Percentiles rank a stretch among this genome's conserved stretches.
These are phyloP conservation scores for Nemania sp. DNA, from an alignment of 2,329 filamentous ascomycete genomes.

Conservation along the genomic window DNA sequence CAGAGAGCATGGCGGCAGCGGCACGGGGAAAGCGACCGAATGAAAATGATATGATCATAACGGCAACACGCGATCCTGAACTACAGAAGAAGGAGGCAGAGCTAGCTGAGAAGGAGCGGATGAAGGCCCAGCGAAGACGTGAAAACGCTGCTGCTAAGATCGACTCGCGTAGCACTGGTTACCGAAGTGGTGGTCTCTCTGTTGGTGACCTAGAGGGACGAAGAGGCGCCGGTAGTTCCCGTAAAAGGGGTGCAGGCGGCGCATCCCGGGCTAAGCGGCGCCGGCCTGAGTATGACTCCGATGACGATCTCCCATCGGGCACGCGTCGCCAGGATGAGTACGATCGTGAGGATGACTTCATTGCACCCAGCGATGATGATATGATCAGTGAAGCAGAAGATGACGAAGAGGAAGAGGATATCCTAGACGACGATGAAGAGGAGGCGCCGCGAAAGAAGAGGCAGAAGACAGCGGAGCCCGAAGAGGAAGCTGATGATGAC, in stretches of 20 bases:
- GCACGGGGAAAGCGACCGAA: conserved; percentile 66
- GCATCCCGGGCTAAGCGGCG: conserved; percentile 64
- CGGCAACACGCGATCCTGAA: conserved; percentile 79
- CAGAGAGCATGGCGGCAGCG: conserved; percentile 74
- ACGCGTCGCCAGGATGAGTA: conserved; percentile 77
- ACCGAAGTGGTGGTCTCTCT: conserved; percentile 69
- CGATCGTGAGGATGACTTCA: conserved; percentile 82
- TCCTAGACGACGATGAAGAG: conserved; percentile 63
- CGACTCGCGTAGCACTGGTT: conserved; percentile 66
- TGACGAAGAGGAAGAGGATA: conserved; percentile 72
- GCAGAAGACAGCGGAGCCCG: conserved; percentile 63
- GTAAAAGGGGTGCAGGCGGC: conserved; percentile 66
- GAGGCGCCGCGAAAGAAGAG: conserved; percentile 61
- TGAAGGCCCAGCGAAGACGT: conserved; percentile 72
- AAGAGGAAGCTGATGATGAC: conserved; percentile 63
- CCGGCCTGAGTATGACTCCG: conserved; percentile 78
- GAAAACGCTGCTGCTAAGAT: conserved; percentile 76
- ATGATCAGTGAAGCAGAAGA: conserved; percentile 64
- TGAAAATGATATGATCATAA: conserved; percentile 74
- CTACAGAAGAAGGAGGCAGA: conserved; percentile 80
- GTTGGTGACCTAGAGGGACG: conserved; percentile 77
- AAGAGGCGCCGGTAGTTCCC: conserved; percentile 59
- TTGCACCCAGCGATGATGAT: conserved; percentile 81
- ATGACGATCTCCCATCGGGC: conserved; percentile 75
- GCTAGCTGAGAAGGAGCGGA: conserved; percentile 77